phyloP scores from a whole-genome alignment of 148 eudicot species.

The Tetragonia tetragonoides region DNA sequence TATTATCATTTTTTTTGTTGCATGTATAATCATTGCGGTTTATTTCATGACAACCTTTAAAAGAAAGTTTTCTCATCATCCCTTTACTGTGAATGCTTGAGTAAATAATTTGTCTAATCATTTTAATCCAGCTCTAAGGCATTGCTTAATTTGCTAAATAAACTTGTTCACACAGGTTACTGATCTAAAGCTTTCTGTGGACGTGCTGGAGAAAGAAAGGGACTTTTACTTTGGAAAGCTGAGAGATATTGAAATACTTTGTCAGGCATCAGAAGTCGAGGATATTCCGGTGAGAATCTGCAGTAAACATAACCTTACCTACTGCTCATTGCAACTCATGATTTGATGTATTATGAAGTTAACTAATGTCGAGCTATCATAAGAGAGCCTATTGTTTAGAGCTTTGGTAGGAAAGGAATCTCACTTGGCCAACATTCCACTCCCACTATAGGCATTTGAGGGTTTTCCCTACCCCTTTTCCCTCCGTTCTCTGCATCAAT shows the following conservation, averaged over 20 bases:
- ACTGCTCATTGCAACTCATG: neutral
- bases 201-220: constrained; percentile 75
- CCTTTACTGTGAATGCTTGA: neutral
- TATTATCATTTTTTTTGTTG: neutral
- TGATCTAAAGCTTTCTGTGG: constrained; percentile 80
- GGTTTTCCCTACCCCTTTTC: no score
- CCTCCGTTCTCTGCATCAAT: no score
- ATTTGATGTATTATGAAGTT: neutral
- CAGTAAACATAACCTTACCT: neutral
- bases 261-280: constrained; percentile 66
- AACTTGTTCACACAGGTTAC: constrained; percentile 42
- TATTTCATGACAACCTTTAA: neutral
- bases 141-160: constrained; percentile 5
- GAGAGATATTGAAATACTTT: constrained; percentile 80
- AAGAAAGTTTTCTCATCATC: neutral
- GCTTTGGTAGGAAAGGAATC: no score
- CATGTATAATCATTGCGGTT: neutral
- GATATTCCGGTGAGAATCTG: constrained; percentile 53
- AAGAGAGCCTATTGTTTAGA: no score
- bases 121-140: neutral
- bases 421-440: no score
- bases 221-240: constrained; percentile 87
- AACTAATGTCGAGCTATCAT: neutral
- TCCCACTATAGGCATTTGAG: no score
- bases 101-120: neutral